Conservation (phyloP, 805 yeast genomes). For the Teunomyces tritomae region DNA sequence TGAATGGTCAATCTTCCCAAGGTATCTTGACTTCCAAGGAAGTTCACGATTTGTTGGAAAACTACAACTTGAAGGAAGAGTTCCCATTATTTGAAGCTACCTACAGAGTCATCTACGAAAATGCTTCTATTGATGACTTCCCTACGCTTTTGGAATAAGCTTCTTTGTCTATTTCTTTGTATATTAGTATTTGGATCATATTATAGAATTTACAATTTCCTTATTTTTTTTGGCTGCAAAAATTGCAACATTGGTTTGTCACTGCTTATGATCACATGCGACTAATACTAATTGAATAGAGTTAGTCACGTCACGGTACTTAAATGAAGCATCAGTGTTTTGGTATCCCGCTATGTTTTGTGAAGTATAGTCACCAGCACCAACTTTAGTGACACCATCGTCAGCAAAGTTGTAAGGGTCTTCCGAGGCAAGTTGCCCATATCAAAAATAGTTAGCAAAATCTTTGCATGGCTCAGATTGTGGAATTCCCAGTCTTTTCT, state of each 20-base stretch:
- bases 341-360: slow-evolving; percentile 7
- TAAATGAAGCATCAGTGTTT: slow-evolving; percentile 5
- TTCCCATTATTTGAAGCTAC: slow-evolving; percentile 83
- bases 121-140: slow-evolving; percentile 68
- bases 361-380: slow-evolving; percentile 7
- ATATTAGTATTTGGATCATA: slow-evolving; percentile 4
- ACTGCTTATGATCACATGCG: background rate
- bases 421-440: slow-evolving; percentile 36
- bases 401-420: slow-evolving; percentile 10
- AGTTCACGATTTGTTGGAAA: slow-evolving; percentile 77
- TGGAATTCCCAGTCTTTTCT: slow-evolving; percentile 59
- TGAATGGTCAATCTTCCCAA: slow-evolving; percentile 96
- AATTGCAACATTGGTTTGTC: background rate
- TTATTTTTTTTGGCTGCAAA: background rate
- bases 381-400: slow-evolving; percentile 6
- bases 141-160: slow-evolving; percentile 60
- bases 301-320: background rate
- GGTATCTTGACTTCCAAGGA: slow-evolving; percentile 90
- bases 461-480: slow-evolving; percentile 64
- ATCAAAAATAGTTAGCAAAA: slow-evolving; percentile 74
- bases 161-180: slow-evolving; percentile 1
- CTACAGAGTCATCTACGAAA: slow-evolving; percentile 77
- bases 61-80: slow-evolving; percentile 53
- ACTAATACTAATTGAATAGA: too few species aligned
- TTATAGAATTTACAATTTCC: background rate